Percentiles rank a stretch among this genome's conserved stretches.
Conservation (phyloP, 176 grass and related monocot species). For the Triticum turgidum region DNA sequence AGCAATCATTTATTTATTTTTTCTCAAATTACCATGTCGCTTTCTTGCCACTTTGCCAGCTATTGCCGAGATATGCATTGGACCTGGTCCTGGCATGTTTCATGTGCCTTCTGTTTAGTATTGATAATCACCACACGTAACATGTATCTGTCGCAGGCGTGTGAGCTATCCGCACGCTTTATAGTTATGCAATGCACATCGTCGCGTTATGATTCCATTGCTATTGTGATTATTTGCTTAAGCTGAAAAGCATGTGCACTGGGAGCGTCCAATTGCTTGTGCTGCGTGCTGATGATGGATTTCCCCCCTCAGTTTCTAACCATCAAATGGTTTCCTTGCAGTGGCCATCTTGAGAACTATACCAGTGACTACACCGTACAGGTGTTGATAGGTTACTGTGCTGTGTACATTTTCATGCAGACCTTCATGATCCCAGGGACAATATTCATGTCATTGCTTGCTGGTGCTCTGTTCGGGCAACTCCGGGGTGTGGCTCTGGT, state of each 20-base stretch:
- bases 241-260: not conserved
- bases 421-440: slow-evolving; percentile 98
- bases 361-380: slow-evolving; percentile 95
- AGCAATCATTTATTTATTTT: not conserved
- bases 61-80: slow-evolving; percentile 2
- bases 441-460: slow-evolving; percentile 98
- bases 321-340: slow-evolving; percentile 39
- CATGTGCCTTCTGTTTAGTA: slow-evolving; percentile 16
- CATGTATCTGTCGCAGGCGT: not conserved
- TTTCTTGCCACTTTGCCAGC: slow-evolving; percentile 42
- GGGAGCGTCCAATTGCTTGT: not conserved
- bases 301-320: slow-evolving; percentile 1
- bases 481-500: slow-evolving; percentile 76
- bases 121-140: slow-evolving; percentile 8
- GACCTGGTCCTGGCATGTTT: slow-evolving; percentile 22
- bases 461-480: slow-evolving; percentile 84
- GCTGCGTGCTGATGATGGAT: not conserved
- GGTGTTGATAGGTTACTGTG: slow-evolving; percentile 87
- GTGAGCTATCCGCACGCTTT: slow-evolving; percentile 7
- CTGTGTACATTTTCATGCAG: slow-evolving; percentile 99
- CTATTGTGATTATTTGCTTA: not conserved
- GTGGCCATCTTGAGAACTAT: slow-evolving; percentile 95
- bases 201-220: slow-evolving; percentile 4
- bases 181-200: not conserved
- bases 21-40: slow-evolving; percentile 29